A percentile compares a stretch with the other conserved stretches of the same genome.
Evolutionary conservation across 176 grass and related monocot species (phyloP).

Genomic region (Aegilops longissima): DNA sequence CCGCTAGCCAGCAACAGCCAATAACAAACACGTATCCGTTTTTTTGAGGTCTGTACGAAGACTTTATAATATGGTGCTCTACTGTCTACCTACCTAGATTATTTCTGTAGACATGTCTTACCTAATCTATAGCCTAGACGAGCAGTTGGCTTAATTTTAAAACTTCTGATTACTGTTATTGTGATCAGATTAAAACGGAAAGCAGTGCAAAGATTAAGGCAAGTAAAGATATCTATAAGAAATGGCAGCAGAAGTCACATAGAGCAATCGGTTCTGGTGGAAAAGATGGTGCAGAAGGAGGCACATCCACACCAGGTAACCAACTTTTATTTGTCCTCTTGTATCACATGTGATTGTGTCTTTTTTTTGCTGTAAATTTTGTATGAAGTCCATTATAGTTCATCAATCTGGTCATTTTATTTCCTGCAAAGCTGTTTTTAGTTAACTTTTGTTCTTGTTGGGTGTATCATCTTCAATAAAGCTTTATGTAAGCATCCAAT

Average conservation of each 20-base stretch:
- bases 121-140: neutral
- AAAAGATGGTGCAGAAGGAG: constrained; percentile 40
- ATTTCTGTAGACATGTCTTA: neutral
- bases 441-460: neutral
- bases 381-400: neutral
- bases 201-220: constrained; percentile 60
- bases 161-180: neutral
- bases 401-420: neutral
- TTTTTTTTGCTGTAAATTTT: neutral
- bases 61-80: neutral
- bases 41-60: neutral
- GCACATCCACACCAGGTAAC: constrained; percentile 42
- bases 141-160: neutral
- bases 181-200: constrained; percentile 73
- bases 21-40: too few relatives aligned
- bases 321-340: neutral
- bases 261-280: constrained; percentile 60
- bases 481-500: neutral
- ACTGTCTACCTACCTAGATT: neutral
- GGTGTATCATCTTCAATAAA: neutral
- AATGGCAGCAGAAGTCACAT: constrained; percentile 87
- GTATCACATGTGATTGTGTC: neutral
- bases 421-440: neutral
- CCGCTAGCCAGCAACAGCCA: too few relatives aligned
- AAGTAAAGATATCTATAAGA: constrained; percentile 84